These are phyloP conservation scores for Acacia melanoxylon DNA, from an alignment of 306 rosid species.

Conservation along the genomic window DNA sequence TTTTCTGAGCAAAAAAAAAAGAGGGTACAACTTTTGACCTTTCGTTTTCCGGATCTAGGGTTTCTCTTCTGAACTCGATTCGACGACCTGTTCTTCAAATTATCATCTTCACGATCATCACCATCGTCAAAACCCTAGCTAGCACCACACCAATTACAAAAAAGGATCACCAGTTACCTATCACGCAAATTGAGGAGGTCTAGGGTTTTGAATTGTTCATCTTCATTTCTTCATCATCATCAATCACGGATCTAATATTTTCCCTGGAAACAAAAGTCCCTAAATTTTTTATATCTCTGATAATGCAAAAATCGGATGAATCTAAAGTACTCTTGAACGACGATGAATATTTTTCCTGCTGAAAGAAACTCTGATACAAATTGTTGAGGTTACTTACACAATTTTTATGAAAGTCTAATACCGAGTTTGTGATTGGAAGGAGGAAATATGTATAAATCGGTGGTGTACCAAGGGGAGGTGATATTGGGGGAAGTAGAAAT, in stretches of 20 bases:
- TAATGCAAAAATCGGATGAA: slow-evolving; percentile 68
- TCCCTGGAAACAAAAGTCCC: slow-evolving; percentile 40
- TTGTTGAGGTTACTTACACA: slow-evolving; percentile 27
- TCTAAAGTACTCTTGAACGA: slow-evolving; percentile 55
- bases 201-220: slow-evolving; percentile 36
- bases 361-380: slow-evolving; percentile 36
- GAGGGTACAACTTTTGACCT: slow-evolving; percentile 66
- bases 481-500: slow-evolving; percentile 90
- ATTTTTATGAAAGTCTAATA: slow-evolving; percentile 49
- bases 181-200: slow-evolving; percentile 8
- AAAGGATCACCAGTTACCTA: slow-evolving; percentile 12
- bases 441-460: slow-evolving; percentile 68
- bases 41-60: slow-evolving; percentile 99
- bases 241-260: slow-evolving; percentile 71
- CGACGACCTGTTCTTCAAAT: slow-evolving; percentile 43
- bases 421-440: slow-evolving; percentile 39
- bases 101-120: slow-evolving; percentile 32
- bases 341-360: slow-evolving; percentile 38
- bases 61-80: slow-evolving; percentile 52
- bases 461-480: slow-evolving; percentile 84
- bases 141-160: slow-evolving; percentile 27
- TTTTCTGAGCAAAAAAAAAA: too few relatives aligned
- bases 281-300: slow-evolving; percentile 34
- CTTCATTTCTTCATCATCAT: slow-evolving; percentile 33
- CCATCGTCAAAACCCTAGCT: slow-evolving; percentile 62